Conservation (phyloP, 306 rosid genomes). For the cucumber (Cucumis sativus) region Cucumber_9930_V3 NC_026656.2:8401001-8401500, state of each 20-base stretch:
- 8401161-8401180: conserved; percentile 54
- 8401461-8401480: conserved; percentile 87
- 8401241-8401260: conserved; percentile 47
- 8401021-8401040: conserved; percentile 65
- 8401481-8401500: conserved; percentile 72
- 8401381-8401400: conserved; percentile 66
- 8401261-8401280: conserved; percentile 57
- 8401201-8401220: conserved; percentile 76
- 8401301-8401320: conserved; percentile 61
- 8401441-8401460: conserved; percentile 48
- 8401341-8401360: conserved; percentile 66
- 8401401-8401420: conserved; percentile 60
- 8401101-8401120: conserved; percentile 73
- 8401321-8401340: conserved; percentile 78
- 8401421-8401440: conserved; percentile 42
- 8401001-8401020: conserved; percentile 74
- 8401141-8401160: conserved; percentile 75
- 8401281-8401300: conserved; percentile 76
- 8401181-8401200: conserved; percentile 87
- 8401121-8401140: conserved; percentile 64
- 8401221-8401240: conserved; percentile 55
- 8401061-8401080: conserved; percentile 55
- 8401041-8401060: conserved; percentile 80
- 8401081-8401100: conserved; percentile 67
- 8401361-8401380: conserved; percentile 79